Percentiles rank a stretch among this genome's conserved stretches.
Evolutionary conservation across 1,139 yeast genomes (phyloP).

Genomic region (Taiozyma sp.): DNA sequence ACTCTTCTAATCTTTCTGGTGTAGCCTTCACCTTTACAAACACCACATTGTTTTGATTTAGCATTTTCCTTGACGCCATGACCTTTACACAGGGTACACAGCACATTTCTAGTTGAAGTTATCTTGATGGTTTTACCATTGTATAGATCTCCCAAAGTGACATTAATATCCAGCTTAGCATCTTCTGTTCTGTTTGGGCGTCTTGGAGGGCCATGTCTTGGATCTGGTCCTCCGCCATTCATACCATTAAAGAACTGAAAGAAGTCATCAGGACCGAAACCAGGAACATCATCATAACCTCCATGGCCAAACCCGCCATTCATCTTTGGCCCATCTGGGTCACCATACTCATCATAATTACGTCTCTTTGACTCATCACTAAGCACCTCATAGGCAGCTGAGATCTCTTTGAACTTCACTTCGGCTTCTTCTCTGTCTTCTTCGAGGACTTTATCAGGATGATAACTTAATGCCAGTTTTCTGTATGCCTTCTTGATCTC

Average conservation of each 20-base stretch:
- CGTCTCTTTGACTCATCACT: slow-evolving; percentile 57
- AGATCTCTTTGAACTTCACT: slow-evolving; percentile 66
- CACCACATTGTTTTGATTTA: slow-evolving; percentile 48
- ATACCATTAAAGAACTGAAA: slow-evolving; percentile 50
- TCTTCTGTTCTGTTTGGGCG: slow-evolving; percentile 47
- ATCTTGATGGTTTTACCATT: slow-evolving; percentile 79
- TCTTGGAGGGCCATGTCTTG: slow-evolving; percentile 20
- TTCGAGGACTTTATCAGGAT: slow-evolving; percentile 78
- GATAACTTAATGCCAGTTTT: slow-evolving; percentile 65
- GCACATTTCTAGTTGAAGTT: slow-evolving; percentile 64
- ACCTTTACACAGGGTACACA: slow-evolving; percentile 73
- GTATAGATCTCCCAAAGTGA: slow-evolving; percentile 72
- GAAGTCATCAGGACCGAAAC: slow-evolving; percentile 62
- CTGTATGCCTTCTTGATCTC: slow-evolving; percentile 80
- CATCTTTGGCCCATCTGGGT: slow-evolving; percentile 37
- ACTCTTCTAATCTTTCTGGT: slow-evolving; percentile 57
- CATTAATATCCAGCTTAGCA: slow-evolving; percentile 58
- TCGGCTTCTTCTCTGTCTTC: slow-evolving; percentile 62
- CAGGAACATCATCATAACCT: slow-evolving; percentile 23
- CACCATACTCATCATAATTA: slow-evolving; percentile 56
- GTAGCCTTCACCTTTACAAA: slow-evolving; percentile 73
- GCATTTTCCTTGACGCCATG: slow-evolving; percentile 71
- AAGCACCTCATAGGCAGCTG: slow-evolving; percentile 73
- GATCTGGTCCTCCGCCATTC: slow-evolving; percentile 36
- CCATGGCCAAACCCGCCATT: slow-evolving; percentile 13